A percentile compares a stretch with the other conserved stretches of the same genome.
These are phyloP conservation scores for Neltuma alba DNA, from an alignment of 306 rosid genomes.

Conservation along the genomic window DNA sequence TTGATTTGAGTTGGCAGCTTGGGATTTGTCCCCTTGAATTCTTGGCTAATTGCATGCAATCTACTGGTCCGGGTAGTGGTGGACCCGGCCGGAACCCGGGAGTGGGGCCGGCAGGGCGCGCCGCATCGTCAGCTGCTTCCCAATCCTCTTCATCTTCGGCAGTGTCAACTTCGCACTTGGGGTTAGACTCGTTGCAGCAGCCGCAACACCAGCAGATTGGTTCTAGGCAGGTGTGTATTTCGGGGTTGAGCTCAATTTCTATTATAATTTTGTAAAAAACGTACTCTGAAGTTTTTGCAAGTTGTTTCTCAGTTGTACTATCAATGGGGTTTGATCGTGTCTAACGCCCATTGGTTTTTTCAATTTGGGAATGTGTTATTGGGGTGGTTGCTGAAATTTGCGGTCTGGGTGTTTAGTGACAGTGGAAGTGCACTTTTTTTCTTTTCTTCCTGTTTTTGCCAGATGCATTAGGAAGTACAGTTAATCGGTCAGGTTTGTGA, in stretches of 20 bases:
- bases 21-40: slow-evolving; percentile 33
- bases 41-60: slow-evolving; percentile 73
- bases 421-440: neutral
- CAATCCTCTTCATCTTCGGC: slow-evolving; percentile 92
- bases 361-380: slow-evolving; percentile 33
- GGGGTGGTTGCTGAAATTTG: slow-evolving; percentile 37
- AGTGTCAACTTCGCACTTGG: slow-evolving; percentile 78
- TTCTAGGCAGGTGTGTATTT: slow-evolving; percentile 84
- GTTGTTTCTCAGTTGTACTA: slow-evolving; percentile 9
- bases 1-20: slow-evolving; percentile 44
- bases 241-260: slow-evolving; percentile 36
- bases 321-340: slow-evolving; percentile 29
- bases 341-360: slow-evolving; percentile 13
- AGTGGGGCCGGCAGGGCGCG: slow-evolving; percentile 67
- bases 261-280: slow-evolving; percentile 32
- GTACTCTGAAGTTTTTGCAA: slow-evolving; percentile 31
- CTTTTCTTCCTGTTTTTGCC: neutral
- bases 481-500: slow-evolving; percentile 34
- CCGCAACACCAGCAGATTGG: slow-evolving; percentile 63
- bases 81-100: slow-evolving; percentile 80
- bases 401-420: slow-evolving; percentile 32
- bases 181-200: slow-evolving; percentile 76
- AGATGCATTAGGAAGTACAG: neutral
- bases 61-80: slow-evolving; percentile 61
- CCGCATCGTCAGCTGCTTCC: slow-evolving; percentile 76